phyloP scores from a whole-genome alignment of 108 stramenopile genomes.

The Conticribra guillardii region DNA sequence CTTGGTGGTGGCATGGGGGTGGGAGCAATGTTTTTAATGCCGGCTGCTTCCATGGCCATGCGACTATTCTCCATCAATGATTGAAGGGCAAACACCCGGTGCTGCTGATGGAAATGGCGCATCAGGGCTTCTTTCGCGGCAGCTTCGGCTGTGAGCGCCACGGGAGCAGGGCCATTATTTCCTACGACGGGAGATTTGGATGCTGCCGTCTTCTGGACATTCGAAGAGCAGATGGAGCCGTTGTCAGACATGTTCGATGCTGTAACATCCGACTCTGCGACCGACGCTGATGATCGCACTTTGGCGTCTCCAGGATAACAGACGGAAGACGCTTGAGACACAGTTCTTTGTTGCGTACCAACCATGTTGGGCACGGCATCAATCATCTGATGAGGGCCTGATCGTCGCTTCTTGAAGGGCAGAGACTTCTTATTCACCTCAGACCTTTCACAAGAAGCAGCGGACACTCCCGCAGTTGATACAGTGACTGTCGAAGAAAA shows the following conservation, averaged over 20 bases:
- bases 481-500: constrained; percentile 36
- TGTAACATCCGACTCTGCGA: constrained; percentile 2
- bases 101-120: constrained; percentile 45
- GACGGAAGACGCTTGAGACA: constrained; percentile 9
- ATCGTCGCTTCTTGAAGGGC: constrained; percentile 46
- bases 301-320: too few species aligned
- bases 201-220: neutral
- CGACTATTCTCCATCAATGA: constrained; percentile 45
- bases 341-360: too few species aligned
- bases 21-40: constrained; percentile 1
- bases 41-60: constrained; percentile 31
- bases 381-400: constrained; percentile 1
- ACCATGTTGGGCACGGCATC: constrained; percentile 33
- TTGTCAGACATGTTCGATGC: constrained; percentile 20
- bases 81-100: constrained; percentile 31
- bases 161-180: constrained; percentile 16
- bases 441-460: neutral
- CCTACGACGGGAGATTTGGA: neutral
- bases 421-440: constrained; percentile 9
- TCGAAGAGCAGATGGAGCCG: constrained; percentile 17
- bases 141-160: constrained; percentile 43
- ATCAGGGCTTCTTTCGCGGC: constrained; percentile 50
- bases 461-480: constrained; percentile 23
- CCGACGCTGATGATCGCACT: neutral
- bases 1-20: neutral